These are phyloP conservation scores for Yarrowia sp. DNA, from an alignment of 805 yeast genomes.

Conservation along the genomic window DNA sequence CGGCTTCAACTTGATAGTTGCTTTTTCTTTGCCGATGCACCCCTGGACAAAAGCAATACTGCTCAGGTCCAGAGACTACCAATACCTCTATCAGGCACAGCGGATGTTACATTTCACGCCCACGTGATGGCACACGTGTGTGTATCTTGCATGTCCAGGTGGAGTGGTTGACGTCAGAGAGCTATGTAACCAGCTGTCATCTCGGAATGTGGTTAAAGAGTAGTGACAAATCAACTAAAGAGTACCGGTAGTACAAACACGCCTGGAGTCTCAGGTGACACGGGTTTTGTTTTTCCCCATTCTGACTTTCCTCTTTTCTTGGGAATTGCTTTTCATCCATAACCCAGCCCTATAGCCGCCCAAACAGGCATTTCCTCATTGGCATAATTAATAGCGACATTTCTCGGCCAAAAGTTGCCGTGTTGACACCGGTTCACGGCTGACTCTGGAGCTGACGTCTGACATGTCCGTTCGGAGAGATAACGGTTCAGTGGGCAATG, in stretches of 20 bases:
- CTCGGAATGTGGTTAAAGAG: too few species aligned
- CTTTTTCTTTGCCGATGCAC: neutral
- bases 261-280: too few species aligned
- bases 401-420: conserved; percentile 1
- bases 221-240: too few species aligned
- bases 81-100: conserved; percentile 1
- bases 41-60: conserved; percentile 9
- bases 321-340: too few species aligned
- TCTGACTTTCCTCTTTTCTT: too few species aligned
- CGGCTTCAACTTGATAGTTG: too few species aligned
- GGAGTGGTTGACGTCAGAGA: too few species aligned
- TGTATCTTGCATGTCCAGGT: neutral
- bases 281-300: too few species aligned
- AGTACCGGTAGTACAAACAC: too few species aligned
- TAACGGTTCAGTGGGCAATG: neutral
- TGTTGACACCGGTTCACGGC: neutral
- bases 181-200: too few species aligned
- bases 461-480: neutral
- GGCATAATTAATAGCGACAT: conserved; percentile 21
- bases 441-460: neutral
- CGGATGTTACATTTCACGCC: neutral
- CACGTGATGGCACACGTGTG: conserved; percentile 5
- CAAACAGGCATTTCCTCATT: neutral
- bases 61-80: neutral
- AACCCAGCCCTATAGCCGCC: too few species aligned